A percentile compares a stretch with the other conserved stretches of the same genome.
These are phyloP conservation scores for Glarea lozoyensis DNA, from an alignment of 495 filamentous ascomycete genomes.

Conservation along the genomic window DNA sequence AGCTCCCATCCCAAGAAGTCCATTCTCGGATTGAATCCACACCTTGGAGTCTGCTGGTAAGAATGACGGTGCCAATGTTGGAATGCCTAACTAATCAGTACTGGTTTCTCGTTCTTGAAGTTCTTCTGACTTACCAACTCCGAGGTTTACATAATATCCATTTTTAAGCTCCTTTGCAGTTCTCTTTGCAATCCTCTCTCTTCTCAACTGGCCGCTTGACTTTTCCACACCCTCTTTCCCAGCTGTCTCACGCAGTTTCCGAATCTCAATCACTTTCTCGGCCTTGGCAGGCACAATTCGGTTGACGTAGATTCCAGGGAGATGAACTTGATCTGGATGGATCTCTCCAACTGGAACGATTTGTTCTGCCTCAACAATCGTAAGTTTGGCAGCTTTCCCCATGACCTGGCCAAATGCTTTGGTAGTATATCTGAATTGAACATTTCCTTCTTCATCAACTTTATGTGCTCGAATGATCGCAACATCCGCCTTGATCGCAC, in stretches of 20 bases:
- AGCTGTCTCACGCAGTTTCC: conserved; percentile 33
- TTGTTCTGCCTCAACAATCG: conserved; percentile 61
- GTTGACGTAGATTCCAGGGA: conserved; percentile 57
- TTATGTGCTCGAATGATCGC: conserved; percentile 56
- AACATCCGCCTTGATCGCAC: conserved; percentile 52
- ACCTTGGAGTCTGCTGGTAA: conserved; percentile 50
- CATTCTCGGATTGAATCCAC: conserved; percentile 84
- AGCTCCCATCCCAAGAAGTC: conserved; percentile 74
- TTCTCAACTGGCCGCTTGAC: conserved; percentile 29
- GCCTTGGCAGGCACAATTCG: conserved; percentile 50
- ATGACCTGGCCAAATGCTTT: conserved; percentile 49
- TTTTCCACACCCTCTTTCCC: conserved; percentile 17
- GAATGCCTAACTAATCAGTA: conserved; percentile 32
- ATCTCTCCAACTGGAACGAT: conserved; percentile 54
- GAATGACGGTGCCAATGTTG: conserved; percentile 51
- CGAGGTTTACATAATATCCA: conserved; percentile 59
- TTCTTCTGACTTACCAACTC: conserved; percentile 33
- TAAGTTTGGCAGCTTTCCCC: conserved; percentile 53
- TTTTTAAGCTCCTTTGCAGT: conserved; percentile 55
- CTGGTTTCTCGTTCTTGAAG: not conserved
- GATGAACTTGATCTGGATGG: conserved; percentile 46
- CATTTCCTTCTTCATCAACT: conserved; percentile 56
- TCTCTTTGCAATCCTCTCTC: conserved; percentile 49
- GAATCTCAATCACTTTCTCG: conserved; percentile 45
- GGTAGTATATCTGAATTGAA: conserved; percentile 55